Conservation (phyloP, 2,329 filamentous ascomycete genomes). For the Clonostachys rosea region DNA sequence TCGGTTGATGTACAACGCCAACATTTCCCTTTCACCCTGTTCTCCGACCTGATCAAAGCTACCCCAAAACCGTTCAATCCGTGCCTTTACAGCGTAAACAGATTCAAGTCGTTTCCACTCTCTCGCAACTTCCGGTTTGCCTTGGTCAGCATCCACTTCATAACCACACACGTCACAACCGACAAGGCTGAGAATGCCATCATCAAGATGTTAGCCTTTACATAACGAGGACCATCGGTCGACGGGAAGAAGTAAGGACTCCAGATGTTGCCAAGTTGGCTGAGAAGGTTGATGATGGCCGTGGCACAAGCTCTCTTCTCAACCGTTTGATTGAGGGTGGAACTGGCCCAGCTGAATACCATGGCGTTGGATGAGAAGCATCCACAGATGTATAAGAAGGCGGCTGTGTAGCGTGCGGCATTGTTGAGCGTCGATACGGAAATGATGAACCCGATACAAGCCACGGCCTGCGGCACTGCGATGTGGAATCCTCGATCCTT, state of each 20-base stretch:
- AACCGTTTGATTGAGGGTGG: constrained; percentile 11
- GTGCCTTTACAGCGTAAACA: background rate
- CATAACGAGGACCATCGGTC: constrained; percentile 12
- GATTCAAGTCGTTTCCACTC: background rate
- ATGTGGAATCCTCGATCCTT: constrained; percentile 61
- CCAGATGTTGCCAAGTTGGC: constrained; percentile 14
- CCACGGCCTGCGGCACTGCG: constrained; percentile 46
- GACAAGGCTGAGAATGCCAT: constrained; percentile 5
- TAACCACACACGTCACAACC: constrained; percentile 4
- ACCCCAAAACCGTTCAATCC: too few species aligned
- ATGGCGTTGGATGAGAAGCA: constrained; percentile 10
- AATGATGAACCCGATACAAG: constrained; percentile 52
- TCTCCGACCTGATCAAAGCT: too few species aligned
- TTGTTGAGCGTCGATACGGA: constrained; percentile 48
- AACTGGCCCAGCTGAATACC: constrained; percentile 9
- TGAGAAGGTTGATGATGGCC: constrained; percentile 12
- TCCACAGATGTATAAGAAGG: constrained; percentile 12
- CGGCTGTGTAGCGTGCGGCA: constrained; percentile 32
- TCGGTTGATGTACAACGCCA: too few species aligned
- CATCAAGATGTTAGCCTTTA: constrained; percentile 14
- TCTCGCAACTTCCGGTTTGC: constrained; percentile 9
- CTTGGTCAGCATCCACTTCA: constrained; percentile 9
- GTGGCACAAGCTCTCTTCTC: constrained; percentile 15
- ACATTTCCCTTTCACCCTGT: too few species aligned
- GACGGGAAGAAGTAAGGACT: constrained; percentile 17